Percentiles rank a stretch among this genome's conserved stretches.
phyloP scores from a whole-genome alignment of 176 grass and related monocot species.

The Bonia amplexicaulis region DNA sequence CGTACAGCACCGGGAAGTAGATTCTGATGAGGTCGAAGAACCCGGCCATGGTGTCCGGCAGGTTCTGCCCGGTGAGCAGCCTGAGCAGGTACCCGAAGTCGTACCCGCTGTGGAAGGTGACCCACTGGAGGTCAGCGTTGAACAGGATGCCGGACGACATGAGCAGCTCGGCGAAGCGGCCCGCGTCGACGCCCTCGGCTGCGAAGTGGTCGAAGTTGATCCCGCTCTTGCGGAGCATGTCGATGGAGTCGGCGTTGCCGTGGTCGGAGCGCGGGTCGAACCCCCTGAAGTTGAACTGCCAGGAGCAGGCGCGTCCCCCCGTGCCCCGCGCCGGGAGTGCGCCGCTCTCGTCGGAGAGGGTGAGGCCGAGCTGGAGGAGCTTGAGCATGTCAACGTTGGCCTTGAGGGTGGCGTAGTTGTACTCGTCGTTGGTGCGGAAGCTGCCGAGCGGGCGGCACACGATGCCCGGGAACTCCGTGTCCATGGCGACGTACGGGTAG shows the following conservation, averaged over 20 bases:
- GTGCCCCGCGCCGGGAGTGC: constrained; percentile 44
- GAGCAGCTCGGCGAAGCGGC: constrained; percentile 63
- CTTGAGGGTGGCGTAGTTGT: constrained; percentile 61
- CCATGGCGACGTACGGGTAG: constrained; percentile 67
- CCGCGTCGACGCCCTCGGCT: constrained; percentile 39
- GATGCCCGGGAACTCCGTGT: constrained; percentile 84
- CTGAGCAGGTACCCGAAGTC: constrained; percentile 85
- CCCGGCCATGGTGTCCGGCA: constrained; percentile 43
- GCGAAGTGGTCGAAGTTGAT: constrained; percentile 62
- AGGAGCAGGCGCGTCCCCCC: constrained; percentile 29
- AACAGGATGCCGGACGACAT: constrained; percentile 74
- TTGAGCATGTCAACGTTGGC: constrained; percentile 77
- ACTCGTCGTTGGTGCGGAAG: constrained; percentile 17
- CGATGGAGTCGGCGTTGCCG: constrained; percentile 50
- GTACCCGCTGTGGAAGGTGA: constrained; percentile 74
- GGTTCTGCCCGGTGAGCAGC: constrained; percentile 41
- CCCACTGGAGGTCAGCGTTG: constrained; percentile 49
- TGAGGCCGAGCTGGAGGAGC: constrained; percentile 80
- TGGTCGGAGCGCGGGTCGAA: constrained; percentile 51
- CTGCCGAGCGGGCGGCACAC: constrained; percentile 26
- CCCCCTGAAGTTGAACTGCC: constrained; percentile 90
- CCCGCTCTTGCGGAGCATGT: constrained; percentile 51
- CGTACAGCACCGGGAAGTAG: constrained; percentile 69
- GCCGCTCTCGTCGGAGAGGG: constrained; percentile 56
- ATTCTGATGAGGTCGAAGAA: constrained; percentile 46